Base-by-base conservation (phyloP, 768 basidiomycete genomes). In the Psilocybe sp. region DNA sequence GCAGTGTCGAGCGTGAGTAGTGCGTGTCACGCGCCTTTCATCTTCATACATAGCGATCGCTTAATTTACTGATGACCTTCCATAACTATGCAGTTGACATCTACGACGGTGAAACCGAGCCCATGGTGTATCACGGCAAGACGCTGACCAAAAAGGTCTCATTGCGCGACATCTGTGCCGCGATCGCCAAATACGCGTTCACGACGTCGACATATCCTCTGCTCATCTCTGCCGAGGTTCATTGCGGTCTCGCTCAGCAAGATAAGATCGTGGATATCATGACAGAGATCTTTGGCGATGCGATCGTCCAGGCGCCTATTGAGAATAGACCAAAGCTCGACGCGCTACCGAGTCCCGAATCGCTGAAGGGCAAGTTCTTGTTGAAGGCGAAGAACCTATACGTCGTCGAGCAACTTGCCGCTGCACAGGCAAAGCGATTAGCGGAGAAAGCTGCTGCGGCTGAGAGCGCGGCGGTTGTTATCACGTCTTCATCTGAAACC, bases 161-260 rank as follows among this genome's bases (percentile, higher is more conserved):
- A 0, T 75, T 91, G 1, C 83, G 92, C 14, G 88, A 90, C 53
- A 84, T 94, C 41, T 92, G 92, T 63, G 73, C 82, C 42, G 90
- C 92, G 0, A 92, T 98, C 63, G 77, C 78, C 44, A 92, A 92
- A 62, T 98, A 98, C 60, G 96, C 90, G 1, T 98, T 99, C 61
- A 84, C 92, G 40, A 83, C 90, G 0, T 96, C 93, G 2, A 90
- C 93, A 0, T 98, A 94, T 66, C 97, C 97, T 0, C 80, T 99
- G 64, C 91, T 99, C 69, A 90, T 99, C 47, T 96, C 93, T 4
- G 92, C 94, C n/a, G 97, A 99, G 71, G 81, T 97, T 5, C 96
- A 98, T 61, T 97, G 93, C 67, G 76, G 79, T 2, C 71, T 73
- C 5, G 77, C 81, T 35, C 77, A 81, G 55, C 75, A 83, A 50